Base-by-base conservation (phyloP, 345 rosid genomes). In the Eucalyptus tenuipes region DNA sequence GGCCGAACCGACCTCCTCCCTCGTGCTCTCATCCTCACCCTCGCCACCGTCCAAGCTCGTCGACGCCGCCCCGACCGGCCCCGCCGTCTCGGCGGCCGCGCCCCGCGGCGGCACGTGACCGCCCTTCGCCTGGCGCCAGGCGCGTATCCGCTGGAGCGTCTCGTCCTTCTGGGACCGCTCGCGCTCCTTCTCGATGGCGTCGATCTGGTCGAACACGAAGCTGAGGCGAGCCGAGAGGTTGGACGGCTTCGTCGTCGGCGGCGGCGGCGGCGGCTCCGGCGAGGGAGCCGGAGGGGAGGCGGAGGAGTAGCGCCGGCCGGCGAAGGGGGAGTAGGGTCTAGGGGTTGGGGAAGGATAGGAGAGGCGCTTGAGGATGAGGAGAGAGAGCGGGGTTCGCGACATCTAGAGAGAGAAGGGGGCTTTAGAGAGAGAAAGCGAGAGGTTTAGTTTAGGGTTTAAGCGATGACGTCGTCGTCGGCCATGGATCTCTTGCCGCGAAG, bases 151-250 rank as follows among this genome's bases (percentile, higher is more conserved):
- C 86, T 97, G 97, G 71, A 97, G 98, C 49, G 98, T 95, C 66
- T 93, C 92, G 91, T 96, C 94, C 88, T 93, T 91, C 75, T 95
- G 92, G 75, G 91, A 87, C 81, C 92, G 95, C 48, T 94, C 96
- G 50, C 94, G 96, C 37, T 94, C 97, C 64, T 95, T 96, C 90
- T 97, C 97, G 49, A 95, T 95, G 22, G 95, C 90, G 53, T 98
- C 99, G 57, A 98, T 97, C 90, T 98, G 99, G 47, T 97, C 99
- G 87, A 98, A 98, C 9, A 98, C 94, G 88, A 97, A 96, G 94
- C 98, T 96, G 91, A 96, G 93, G 42, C 99, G 98, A 85, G 97
- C 93, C 37, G 99, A 97, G n/a, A 98, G 97, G 49, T 96, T 94
- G 49, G 95, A 92, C 68, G 97, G 95, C 52, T 94, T 94, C 29